Percentiles rank a stretch among this genome's conserved stretches.
phyloP scores from a whole-genome alignment of 352 stramenopile species.

The Hyaloperonospora brassicae region DNA sequence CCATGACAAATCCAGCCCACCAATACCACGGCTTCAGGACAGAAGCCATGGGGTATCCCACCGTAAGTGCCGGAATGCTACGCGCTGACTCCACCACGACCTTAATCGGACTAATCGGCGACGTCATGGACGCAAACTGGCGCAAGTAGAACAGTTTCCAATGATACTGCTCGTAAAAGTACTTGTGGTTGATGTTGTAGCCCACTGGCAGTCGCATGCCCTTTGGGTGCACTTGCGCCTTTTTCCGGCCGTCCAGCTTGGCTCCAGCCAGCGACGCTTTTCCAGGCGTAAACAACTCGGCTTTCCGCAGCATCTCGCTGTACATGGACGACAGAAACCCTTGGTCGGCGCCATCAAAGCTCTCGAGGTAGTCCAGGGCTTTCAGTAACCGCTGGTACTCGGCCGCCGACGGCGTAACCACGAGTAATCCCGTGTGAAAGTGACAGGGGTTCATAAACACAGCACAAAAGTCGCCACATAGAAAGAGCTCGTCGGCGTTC shows the following conservation, averaged over 20 bases:
- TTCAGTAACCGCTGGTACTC: slow-evolving; percentile 71
- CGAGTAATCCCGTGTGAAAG: slow-evolving; percentile 83
- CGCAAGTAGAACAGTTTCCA: slow-evolving; percentile 82
- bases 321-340: slow-evolving; percentile 86
- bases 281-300: slow-evolving; percentile 64
- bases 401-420: slow-evolving; percentile 62
- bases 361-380: slow-evolving; percentile 53
- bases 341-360: slow-evolving; percentile 77
- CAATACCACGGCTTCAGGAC: slow-evolving; percentile 87
- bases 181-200: slow-evolving; percentile 91
- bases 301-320: slow-evolving; percentile 59
- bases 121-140: slow-evolving; percentile 84
- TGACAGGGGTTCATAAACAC: slow-evolving; percentile 89
- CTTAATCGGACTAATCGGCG: slow-evolving; percentile 73
- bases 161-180: slow-evolving; percentile 85
- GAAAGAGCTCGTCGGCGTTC: slow-evolving; percentile 85
- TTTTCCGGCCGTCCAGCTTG: slow-evolving; percentile 33
- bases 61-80: slow-evolving; percentile 65
- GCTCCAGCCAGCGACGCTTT: slow-evolving; percentile 22
- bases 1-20: slow-evolving; percentile 77
- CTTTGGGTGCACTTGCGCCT: slow-evolving; percentile 35
- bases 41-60: slow-evolving; percentile 82
- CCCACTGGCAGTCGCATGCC: slow-evolving; percentile 77
- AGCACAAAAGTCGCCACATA: slow-evolving; percentile 80
- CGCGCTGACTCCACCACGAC: slow-evolving; percentile 79